phyloP scores from a whole-genome alignment of 495 filamentous ascomycete genomes.

The Tuber aestivum region DNA sequence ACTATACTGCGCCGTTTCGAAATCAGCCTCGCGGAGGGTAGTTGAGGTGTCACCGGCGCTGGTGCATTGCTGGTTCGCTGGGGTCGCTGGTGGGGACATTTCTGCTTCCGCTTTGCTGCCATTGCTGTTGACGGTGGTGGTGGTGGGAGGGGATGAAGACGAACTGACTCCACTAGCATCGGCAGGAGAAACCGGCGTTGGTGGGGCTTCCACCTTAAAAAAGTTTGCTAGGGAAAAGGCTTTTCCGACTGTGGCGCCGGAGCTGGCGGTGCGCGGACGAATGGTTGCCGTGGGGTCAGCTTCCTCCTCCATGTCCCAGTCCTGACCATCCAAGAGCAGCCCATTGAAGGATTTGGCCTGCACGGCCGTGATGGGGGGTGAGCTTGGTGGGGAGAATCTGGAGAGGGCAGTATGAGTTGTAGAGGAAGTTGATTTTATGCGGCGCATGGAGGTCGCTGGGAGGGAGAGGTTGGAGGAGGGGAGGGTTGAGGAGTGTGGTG shows the following conservation, averaged over 20 bases:
- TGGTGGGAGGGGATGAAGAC: neutral
- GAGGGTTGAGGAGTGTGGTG: neutral
- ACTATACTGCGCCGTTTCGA: neutral
- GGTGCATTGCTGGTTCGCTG: constrained; percentile 7
- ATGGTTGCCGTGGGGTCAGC: constrained; percentile 27
- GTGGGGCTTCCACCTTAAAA: constrained; percentile 26
- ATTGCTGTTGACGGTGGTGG: neutral
- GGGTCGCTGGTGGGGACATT: constrained; percentile 21
- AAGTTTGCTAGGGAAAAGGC: constrained; percentile 24
- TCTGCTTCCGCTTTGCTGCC: neutral
- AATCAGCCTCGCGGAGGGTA: neutral
- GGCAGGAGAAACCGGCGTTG: constrained; percentile 31
- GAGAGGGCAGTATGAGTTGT: neutral
- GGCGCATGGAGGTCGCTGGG: constrained; percentile 30
- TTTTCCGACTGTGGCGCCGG: constrained; percentile 9
- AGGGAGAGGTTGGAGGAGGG: constrained; percentile 13
- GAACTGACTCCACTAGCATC: constrained; percentile 14
- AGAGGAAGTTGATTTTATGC: constrained; percentile 27
- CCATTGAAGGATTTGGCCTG: neutral
- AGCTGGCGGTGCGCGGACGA: constrained; percentile 25
- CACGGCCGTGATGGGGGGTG: neutral
- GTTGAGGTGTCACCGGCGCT: neutral
- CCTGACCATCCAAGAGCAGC: neutral
- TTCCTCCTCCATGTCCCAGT: constrained; percentile 19
- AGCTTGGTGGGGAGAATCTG: neutral